Evolutionary conservation across 352 stramenopile genomes (phyloP), one percentile per base, ranked within the genome.

Genomic region (Phytophthora parvispora): DNA sequence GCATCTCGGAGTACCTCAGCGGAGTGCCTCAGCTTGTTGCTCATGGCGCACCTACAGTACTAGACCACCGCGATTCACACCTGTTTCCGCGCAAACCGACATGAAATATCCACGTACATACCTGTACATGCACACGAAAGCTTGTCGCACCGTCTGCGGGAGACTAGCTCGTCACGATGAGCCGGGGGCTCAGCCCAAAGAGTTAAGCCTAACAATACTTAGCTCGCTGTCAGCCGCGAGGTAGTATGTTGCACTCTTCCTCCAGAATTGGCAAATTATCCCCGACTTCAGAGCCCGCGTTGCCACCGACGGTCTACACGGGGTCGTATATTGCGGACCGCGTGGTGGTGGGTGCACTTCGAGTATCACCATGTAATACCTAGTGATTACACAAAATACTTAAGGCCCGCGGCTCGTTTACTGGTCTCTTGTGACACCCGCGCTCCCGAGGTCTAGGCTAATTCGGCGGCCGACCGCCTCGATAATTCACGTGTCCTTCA

Each of bases 401-500:
- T 24, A 36, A n/a, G 12, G 4, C 8, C 18, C 10, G 6, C 7
- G 15, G 15, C 15, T 60, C 47, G 47, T 58, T 60, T 51, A 60
- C 59, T 53, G 49, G 60, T 31, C 49, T 36, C n/a, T n/a, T 54
- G 60, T 47, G 60, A 61, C 60, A 67, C 53, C 20, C 28, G 24
- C 20, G 1, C 42, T 49, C n/a, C n/a, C n/a, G n/a, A n/a, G n/a
- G n/a, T n/a, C n/a, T n/a, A n/a, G n/a, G n/a, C n/a, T n/a, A n/a
- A n/a, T n/a, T n/a, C n/a, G n/a, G n/a, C n/a, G n/a, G n/a, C n/a
- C 40, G 40, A 9, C n/a, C 40, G 38, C 38, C 38, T n/a, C n/a
- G n/a, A n/a, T n/a, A 36, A 36, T 36, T 36, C 9, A 15, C 31
- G 31, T 34, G 3, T 38, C n/a, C n/a, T n/a, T n/a, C n/a, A n/a